Percentiles rank a stretch among this genome's conserved stretches.
Evolutionary conservation across 257 asterid species (phyloP).

Genomic region (Capsicum pubescens): DNA sequence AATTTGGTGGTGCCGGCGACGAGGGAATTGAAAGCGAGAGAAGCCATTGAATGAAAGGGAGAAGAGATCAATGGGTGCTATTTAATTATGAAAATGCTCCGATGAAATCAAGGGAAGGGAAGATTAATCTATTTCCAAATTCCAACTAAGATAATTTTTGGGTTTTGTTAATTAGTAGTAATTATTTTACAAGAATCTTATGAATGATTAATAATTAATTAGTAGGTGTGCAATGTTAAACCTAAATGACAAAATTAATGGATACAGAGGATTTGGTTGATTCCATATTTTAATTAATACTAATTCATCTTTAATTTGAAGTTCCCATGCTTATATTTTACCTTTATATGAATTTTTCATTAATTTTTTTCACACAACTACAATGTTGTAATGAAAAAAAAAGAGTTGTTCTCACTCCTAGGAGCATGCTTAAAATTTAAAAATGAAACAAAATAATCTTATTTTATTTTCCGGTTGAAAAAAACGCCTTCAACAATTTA

Average conservation of each 20-base stretch:
- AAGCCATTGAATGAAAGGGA: not conserved
- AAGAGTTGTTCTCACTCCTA: too few relatives aligned
- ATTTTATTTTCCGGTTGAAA: not conserved
- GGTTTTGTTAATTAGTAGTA: conserved; percentile 17
- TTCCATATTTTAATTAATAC: not conserved
- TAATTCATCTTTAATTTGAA: too few relatives aligned
- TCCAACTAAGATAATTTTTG: conserved; percentile 25
- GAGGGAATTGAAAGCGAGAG: conserved; percentile 23
- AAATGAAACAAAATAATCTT: not conserved
- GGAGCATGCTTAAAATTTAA: too few relatives aligned
- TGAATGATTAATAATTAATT: not conserved
- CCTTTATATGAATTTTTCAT: too few relatives aligned
- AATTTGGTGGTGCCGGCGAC: not conserved
- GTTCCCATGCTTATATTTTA: too few relatives aligned
- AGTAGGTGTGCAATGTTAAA: conserved; percentile 18
- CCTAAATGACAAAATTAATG: not conserved
- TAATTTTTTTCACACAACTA: too few relatives aligned
- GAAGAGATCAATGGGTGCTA: not conserved
- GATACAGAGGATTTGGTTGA: not conserved
- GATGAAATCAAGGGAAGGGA: conserved; percentile 22
- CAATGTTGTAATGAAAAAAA: too few relatives aligned
- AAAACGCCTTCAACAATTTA: not conserved
- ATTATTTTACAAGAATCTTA: conserved; percentile 19
- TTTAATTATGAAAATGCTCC: not conserved
- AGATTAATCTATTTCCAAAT: not conserved